phyloP scores from a whole-genome alignment of 2,329 filamentous ascomycete genomes.

The Colletotrichum trifolii region DNA sequence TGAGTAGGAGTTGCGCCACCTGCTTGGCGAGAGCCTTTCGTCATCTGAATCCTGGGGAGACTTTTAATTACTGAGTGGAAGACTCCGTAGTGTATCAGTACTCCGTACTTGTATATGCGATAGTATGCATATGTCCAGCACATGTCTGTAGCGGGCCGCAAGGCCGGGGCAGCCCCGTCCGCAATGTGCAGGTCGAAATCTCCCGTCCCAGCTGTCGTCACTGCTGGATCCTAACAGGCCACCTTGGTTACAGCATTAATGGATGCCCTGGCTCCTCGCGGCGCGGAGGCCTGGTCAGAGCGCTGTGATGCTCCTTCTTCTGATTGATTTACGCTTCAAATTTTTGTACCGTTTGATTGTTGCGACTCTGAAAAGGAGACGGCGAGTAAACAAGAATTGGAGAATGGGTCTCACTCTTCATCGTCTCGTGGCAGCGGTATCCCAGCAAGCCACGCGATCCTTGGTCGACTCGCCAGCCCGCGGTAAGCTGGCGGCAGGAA shows the following conservation, averaged over 20 bases:
- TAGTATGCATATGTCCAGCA: slow-evolving; percentile 27
- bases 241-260: background rate
- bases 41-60: background rate
- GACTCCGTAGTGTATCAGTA: too few species aligned
- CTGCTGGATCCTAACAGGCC: slow-evolving; percentile 11
- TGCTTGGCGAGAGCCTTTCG: slow-evolving; percentile 7
- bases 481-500: slow-evolving; percentile 4
- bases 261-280: background rate
- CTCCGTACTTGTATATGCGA: background rate
- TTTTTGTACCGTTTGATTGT: slow-evolving; percentile 11
- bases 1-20: slow-evolving; percentile 9
- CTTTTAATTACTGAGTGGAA: background rate
- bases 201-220: slow-evolving; percentile 21
- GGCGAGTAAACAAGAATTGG: slow-evolving; percentile 11
- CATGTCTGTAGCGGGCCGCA: slow-evolving; percentile 24
- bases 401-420: slow-evolving; percentile 26
- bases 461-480: slow-evolving; percentile 15
- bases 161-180: slow-evolving; percentile 18
- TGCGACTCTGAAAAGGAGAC: slow-evolving; percentile 21
- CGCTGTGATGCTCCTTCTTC: slow-evolving; percentile 3
- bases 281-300: slow-evolving; percentile 19
- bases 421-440: slow-evolving; percentile 25
- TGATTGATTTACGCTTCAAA: slow-evolving; percentile 10
- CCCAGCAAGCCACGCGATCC: slow-evolving; percentile 20
- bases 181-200: slow-evolving; percentile 32